These are phyloP conservation scores for Cladophialophora yegresii DNA, from an alignment of 2,329 filamentous ascomycete genomes.

Conservation along the genomic window DNA sequence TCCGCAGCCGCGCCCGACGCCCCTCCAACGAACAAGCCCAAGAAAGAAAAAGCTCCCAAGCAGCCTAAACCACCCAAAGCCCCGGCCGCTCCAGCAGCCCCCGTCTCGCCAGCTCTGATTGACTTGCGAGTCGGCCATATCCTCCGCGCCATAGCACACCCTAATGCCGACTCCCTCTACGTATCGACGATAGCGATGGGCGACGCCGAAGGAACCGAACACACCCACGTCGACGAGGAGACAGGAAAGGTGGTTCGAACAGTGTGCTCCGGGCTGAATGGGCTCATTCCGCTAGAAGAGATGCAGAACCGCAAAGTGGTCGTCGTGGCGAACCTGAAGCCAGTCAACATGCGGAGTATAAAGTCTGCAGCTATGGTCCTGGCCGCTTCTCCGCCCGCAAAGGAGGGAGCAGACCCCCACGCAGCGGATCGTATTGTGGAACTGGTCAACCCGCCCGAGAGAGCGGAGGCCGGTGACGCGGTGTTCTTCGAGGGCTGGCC, in stretches of 20 bases:
- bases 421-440: conserved; percentile 75
- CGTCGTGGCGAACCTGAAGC: conserved; percentile 96
- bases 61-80: conserved; percentile 78
- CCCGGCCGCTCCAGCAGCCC: conserved; percentile 67
- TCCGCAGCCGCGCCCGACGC: conserved; percentile 25
- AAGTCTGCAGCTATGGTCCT: conserved; percentile 87
- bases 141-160: conserved; percentile 91
- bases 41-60: conserved; percentile 82
- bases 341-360: conserved; percentile 95
- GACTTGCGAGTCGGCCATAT: conserved; percentile 97
- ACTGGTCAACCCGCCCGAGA: conserved; percentile 80
- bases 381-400: conserved; percentile 74
- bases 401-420: conserved; percentile 82
- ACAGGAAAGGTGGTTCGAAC: conserved; percentile 91
- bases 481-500: conserved; percentile 91
- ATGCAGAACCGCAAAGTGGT: conserved; percentile 97
- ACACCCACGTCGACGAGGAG: conserved; percentile 75
- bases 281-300: conserved; percentile 85
- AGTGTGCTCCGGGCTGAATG: conserved; percentile 95
- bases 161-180: conserved; percentile 92
- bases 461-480: conserved; percentile 76
- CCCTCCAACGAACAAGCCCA: conserved; percentile 51
- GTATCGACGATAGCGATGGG: conserved; percentile 95
- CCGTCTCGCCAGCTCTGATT: conserved; percentile 80
- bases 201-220: conserved; percentile 79